Percentiles rank a stretch among this genome's conserved stretches.
Conservation (phyloP, 2,329 filamentous ascomycete genomes). For the Xylariaceae sp. region DNA sequence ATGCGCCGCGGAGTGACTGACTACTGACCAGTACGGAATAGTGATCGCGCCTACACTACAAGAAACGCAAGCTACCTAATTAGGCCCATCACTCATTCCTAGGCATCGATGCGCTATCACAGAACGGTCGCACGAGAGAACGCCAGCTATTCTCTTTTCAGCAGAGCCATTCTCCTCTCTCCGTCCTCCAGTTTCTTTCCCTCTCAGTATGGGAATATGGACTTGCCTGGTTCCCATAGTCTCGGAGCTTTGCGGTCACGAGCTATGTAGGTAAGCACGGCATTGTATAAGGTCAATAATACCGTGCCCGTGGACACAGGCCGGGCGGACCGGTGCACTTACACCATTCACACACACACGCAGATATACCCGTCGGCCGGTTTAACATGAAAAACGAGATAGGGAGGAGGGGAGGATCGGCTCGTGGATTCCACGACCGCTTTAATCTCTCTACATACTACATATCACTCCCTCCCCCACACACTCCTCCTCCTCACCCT, state of each 20-base stretch:
- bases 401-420: neutral
- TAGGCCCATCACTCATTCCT: constrained; percentile 10
- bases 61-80: constrained; percentile 1
- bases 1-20: constrained; percentile 3
- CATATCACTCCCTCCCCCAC: too few species aligned
- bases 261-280: neutral
- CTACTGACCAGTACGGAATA: neutral
- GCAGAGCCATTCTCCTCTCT: neutral
- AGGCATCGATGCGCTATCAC: constrained; percentile 9
- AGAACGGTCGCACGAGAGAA: constrained; percentile 13
- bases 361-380: neutral
- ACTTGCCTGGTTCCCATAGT: constrained; percentile 9
- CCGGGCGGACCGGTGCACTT: constrained; percentile 10
- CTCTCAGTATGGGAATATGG: neutral
- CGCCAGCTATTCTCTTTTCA: constrained; percentile 10
- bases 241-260: constrained; percentile 16
- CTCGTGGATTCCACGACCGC: neutral
- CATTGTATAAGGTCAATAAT: neutral
- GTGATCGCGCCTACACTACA: neutral
- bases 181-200: too few species aligned
- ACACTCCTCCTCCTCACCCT: neutral
- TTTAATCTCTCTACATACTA: too few species aligned
- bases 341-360: constrained; percentile 7
- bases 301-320: constrained; percentile 5
- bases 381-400: neutral